Evolutionary conservation across 306 rosid species (phyloP), one percentile per base, ranked within the genome.

Genomic region (Astragalus membranaceus): DNA sequence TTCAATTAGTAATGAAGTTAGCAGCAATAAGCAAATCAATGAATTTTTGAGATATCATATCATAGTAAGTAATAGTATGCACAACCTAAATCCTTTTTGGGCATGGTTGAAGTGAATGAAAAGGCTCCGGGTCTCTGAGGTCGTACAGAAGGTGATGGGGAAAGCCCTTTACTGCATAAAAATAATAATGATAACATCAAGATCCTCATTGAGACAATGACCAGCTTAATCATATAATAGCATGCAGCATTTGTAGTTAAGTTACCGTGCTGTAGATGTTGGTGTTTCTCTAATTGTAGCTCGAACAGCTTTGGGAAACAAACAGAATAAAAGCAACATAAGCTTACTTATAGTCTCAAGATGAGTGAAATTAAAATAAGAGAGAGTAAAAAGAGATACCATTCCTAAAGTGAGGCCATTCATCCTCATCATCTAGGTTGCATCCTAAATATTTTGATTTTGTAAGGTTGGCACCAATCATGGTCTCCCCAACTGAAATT

Each of bases 251-350:
- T 26, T 43, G 36, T 7, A 17, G 48, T 75, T 84, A 90, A 17
- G 48, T 75, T 84, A 90, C 98, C 96, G 86, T 68, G 76, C 77
- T 0, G 77, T 75, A 62, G 89, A 75, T 33, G 92, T 47, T 69
- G 99, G 96, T 1, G 90, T 82, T 85, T 95, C 96, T 64, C 92
- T 89, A 36, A 95, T 87, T 26, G 96, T 87, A 55, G 99, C 89
- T 47, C 88, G 92, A 70, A 95, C 96, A 75, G 91, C 99, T 95
- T 82, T 51, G 8, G 26, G 50, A 76, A 66, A 80, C 44, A 69
- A 75, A 66, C 52, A 41, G 29, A 75, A 81, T 44, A 73, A 53
- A 69, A 44, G 43, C 47, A 37, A 35, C 29, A 69, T 46, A 52
- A 78, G 77, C 14, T 10, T 56, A 60, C 29, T 64, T 72, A 12